phyloP scores from a whole-genome alignment of 805 yeast genomes.

The Candida sakaeoensis region DNA sequence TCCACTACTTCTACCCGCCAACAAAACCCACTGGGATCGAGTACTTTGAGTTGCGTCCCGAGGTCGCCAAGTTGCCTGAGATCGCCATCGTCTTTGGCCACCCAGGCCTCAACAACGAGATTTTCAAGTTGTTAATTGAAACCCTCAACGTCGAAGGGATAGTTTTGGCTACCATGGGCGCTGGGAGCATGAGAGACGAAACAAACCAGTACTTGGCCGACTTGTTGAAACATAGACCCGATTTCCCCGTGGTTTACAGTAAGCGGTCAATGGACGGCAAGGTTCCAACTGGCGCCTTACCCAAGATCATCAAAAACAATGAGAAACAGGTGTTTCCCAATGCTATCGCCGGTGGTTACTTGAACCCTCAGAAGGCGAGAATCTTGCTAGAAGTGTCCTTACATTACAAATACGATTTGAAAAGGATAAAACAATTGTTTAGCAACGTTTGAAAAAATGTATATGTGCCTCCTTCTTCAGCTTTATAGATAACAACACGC shows the following conservation, averaged over 20 bases:
- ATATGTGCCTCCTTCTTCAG: too few species aligned
- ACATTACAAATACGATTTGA: conserved; percentile 32
- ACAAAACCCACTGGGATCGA: conserved; percentile 50
- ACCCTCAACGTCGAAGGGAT: conserved; percentile 49
- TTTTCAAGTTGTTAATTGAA: conserved; percentile 46
- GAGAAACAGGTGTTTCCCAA: conserved; percentile 21
- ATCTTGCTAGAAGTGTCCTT: conserved; percentile 56
- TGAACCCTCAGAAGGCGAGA: conserved; percentile 64
- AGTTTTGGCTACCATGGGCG: conserved; percentile 68
- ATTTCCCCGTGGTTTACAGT: conserved; percentile 58
- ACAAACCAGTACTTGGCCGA: conserved; percentile 44
- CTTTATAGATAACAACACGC: too few species aligned
- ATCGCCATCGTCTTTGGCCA: conserved; percentile 59
- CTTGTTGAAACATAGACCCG: conserved; percentile 26
- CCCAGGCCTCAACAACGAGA: conserved; percentile 52
- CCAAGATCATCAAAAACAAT: conserved; percentile 19
- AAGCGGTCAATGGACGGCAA: conserved; percentile 69
- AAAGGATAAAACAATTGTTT: conserved; percentile 44
- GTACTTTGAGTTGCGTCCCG: conserved; percentile 30
- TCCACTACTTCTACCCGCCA: conserved; percentile 63
- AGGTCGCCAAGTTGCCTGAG: conserved; percentile 30
- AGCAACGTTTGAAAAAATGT: conserved; percentile 46
- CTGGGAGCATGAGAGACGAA: conserved; percentile 56
- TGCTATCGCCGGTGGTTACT: conserved; percentile 59
- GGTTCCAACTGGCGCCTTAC: conserved; percentile 53